phyloP scores from a whole-genome alignment of 768 basidiomycete species.

The Hygrophoropsis aurantiaca region DNA sequence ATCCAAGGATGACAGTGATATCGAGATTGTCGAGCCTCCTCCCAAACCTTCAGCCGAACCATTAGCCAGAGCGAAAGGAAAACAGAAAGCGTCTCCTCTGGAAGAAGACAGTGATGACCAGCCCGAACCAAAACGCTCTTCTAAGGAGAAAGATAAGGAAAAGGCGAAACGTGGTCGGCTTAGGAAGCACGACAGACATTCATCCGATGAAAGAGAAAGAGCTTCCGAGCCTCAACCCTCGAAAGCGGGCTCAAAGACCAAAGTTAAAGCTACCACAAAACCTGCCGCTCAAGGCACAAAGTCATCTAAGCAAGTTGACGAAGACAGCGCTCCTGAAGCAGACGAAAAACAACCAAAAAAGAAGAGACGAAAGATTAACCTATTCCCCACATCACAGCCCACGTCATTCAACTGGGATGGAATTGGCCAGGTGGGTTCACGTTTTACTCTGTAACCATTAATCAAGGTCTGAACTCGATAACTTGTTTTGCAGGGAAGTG shows the following conservation, averaged over 20 bases:
- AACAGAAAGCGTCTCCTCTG: slow-evolving; percentile 39
- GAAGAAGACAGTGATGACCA: slow-evolving; percentile 19
- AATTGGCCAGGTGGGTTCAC: slow-evolving; percentile 34
- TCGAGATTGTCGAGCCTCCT: slow-evolving; percentile 23
- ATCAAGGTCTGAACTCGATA: background rate
- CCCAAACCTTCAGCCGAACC: slow-evolving; percentile 18
- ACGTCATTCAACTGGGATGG: slow-evolving; percentile 47
- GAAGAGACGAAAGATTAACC: slow-evolving; percentile 70
- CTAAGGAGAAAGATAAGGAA: slow-evolving; percentile 13
- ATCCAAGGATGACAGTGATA: slow-evolving; percentile 26
- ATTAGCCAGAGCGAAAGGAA: slow-evolving; percentile 40
- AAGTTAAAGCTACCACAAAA: slow-evolving; percentile 15
- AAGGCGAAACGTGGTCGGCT: slow-evolving; percentile 24
- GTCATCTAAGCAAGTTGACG: slow-evolving; percentile 7
- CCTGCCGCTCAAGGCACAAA: slow-evolving; percentile 15
- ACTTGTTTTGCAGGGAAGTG: slow-evolving; percentile 27
- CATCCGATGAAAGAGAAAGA: slow-evolving; percentile 12
- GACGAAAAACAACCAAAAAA: slow-evolving; percentile 45
- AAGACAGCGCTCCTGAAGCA: slow-evolving; percentile 13
- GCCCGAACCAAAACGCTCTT: slow-evolving; percentile 12
- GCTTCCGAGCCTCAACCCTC: slow-evolving; percentile 11
- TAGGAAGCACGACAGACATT: slow-evolving; percentile 25
- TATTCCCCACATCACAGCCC: slow-evolving; percentile 48
- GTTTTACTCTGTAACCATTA: background rate
- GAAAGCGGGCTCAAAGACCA: slow-evolving; percentile 16